Evolutionary conservation across 768 basidiomycete species (phyloP).

Genomic region (Strobilomyces echinocephalus): DNA sequence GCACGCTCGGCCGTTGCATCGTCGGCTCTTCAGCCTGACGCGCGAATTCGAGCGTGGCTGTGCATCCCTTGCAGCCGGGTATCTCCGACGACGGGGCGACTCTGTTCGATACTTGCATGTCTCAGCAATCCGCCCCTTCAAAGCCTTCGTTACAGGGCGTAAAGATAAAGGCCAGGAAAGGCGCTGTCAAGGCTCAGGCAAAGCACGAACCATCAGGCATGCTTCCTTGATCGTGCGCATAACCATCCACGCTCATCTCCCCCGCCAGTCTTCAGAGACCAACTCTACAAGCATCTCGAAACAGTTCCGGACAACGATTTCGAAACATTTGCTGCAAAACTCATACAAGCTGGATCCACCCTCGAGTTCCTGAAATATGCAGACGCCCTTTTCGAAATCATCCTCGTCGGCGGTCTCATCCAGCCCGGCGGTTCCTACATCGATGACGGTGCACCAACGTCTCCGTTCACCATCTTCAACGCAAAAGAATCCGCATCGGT

Average conservation of each 20-base stretch:
- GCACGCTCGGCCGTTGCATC: not conserved
- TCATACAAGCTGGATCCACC: slow-evolving; percentile 86
- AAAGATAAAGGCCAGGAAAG: slow-evolving; percentile 89
- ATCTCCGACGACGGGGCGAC: not conserved
- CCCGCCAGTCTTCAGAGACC: slow-evolving; percentile 80
- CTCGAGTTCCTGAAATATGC: slow-evolving; percentile 98
- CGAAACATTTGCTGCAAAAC: slow-evolving; percentile 74
- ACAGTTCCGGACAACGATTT: slow-evolving; percentile 76
- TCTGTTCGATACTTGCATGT: slow-evolving; percentile 54
- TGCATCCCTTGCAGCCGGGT: not conserved
- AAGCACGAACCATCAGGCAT: slow-evolving; percentile 85
- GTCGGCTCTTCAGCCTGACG: not conserved
- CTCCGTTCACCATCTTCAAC: slow-evolving; percentile 85
- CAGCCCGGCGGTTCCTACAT: slow-evolving; percentile 92
- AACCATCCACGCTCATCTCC: slow-evolving; percentile 10
- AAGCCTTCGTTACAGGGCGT: slow-evolving; percentile 93
- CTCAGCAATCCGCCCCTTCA: slow-evolving; percentile 77
- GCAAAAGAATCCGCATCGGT: slow-evolving; percentile 73
- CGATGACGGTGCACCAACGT: slow-evolving; percentile 80
- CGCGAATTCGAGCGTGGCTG: not conserved
- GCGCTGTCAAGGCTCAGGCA: slow-evolving; percentile 86
- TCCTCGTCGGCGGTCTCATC: slow-evolving; percentile 92
- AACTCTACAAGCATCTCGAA: slow-evolving; percentile 87
- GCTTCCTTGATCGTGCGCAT: not conserved
- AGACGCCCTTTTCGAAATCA: slow-evolving; percentile 92